Conservation (phyloP, 2,329 filamentous ascomycete genomes). For the Pyrenochaeta sp. region DNA sequence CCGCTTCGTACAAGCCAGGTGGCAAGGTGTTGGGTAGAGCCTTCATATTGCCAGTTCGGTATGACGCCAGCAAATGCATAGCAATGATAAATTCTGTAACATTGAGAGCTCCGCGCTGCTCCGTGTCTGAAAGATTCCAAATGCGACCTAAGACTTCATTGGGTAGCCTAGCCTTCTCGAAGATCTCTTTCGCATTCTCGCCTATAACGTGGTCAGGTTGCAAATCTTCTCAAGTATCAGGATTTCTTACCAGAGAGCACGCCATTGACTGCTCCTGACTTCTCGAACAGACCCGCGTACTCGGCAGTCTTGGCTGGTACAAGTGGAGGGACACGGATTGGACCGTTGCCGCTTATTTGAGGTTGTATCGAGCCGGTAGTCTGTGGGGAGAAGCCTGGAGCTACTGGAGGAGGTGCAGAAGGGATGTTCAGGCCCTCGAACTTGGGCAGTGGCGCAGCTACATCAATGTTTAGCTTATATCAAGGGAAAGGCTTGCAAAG, state of each 20-base stretch:
- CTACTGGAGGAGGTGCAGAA: constrained; percentile 60
- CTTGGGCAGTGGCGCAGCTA: constrained; percentile 83
- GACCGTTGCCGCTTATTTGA: constrained; percentile 58
- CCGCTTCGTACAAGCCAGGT: constrained; percentile 87
- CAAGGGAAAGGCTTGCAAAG: not conserved
- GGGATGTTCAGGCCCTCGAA: constrained; percentile 79
- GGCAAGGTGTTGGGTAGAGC: constrained; percentile 82
- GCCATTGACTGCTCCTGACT: constrained; percentile 79
- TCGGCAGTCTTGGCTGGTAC: constrained; percentile 88
- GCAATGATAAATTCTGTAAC: constrained; percentile 95
- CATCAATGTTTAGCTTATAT: constrained; percentile 32
- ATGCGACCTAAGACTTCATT: constrained; percentile 93
- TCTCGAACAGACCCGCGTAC: constrained; percentile 89
- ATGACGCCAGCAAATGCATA: constrained; percentile 94
- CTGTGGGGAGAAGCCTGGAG: constrained; percentile 55
- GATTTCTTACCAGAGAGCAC: constrained; percentile 69
- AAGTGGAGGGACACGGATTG: constrained; percentile 87
- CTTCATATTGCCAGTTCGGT: constrained; percentile 83
- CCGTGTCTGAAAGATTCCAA: constrained; percentile 94
- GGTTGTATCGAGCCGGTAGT: constrained; percentile 45
- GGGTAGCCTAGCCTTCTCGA: constrained; percentile 88
- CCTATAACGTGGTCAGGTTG: constrained; percentile 56
- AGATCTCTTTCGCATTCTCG: constrained; percentile 90
- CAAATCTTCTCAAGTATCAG: not conserved
- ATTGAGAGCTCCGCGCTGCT: constrained; percentile 87